These are phyloP conservation scores for Ophiosphaerella narmari DNA, from an alignment of 2,329 filamentous ascomycete genomes.

Conservation along the genomic window DNA sequence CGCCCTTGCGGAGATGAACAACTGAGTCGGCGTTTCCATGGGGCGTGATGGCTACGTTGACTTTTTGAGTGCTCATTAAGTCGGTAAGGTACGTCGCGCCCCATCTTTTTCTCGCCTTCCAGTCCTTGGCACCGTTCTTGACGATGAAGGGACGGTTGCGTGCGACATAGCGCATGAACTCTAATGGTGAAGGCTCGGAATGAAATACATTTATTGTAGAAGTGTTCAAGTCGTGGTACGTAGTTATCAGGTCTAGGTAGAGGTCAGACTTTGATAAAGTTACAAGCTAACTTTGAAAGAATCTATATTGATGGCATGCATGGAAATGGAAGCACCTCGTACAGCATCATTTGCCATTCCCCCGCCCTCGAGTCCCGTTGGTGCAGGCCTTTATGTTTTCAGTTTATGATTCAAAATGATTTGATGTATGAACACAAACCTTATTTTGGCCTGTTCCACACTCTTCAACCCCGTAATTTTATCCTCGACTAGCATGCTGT, in stretches of 20 bases:
- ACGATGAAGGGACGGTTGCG: slow-evolving; percentile 77
- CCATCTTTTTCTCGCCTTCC: slow-evolving; percentile 69
- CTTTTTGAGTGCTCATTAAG: slow-evolving; percentile 59
- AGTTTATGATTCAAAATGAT: background rate
- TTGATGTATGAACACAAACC: slow-evolving; percentile 9
- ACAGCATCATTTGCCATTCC: slow-evolving; percentile 38
- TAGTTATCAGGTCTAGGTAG: slow-evolving; percentile 59
- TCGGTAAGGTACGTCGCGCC: slow-evolving; percentile 62
- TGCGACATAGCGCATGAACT: slow-evolving; percentile 79
- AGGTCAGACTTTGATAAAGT: background rate
- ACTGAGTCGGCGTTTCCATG: slow-evolving; percentile 65
- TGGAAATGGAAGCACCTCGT: slow-evolving; percentile 39
- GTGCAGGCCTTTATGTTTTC: slow-evolving; percentile 28
- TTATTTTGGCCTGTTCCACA: slow-evolving; percentile 17
- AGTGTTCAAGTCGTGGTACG: slow-evolving; percentile 75
- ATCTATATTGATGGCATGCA: background rate
- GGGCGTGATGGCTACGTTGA: slow-evolving; percentile 81
- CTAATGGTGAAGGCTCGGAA: slow-evolving; percentile 71
- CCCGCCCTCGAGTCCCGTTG: slow-evolving; percentile 31
- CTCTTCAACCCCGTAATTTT: slow-evolving; percentile 24
- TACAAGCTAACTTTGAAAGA: no score
- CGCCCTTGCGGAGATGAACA: slow-evolving; percentile 63
- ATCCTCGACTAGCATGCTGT: slow-evolving; percentile 21
- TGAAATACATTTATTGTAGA: slow-evolving; percentile 63
- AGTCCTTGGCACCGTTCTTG: slow-evolving; percentile 63